phyloP scores from a whole-genome alignment of 768 basidiomycete genomes.

The Hypholoma fasciculare region DNA sequence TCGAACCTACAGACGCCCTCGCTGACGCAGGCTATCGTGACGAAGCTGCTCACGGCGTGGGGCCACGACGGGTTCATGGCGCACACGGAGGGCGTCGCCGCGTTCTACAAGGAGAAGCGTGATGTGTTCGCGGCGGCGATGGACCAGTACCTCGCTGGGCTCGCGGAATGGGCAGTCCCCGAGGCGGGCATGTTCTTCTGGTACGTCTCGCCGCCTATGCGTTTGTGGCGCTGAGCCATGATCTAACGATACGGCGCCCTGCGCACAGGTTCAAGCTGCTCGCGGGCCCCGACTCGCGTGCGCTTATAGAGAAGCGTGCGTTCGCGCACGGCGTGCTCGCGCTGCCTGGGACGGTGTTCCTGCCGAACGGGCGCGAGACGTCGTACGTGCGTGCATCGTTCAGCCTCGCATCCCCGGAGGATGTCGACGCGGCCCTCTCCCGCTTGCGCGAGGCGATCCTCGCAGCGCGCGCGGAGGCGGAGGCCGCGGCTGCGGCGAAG shows the following conservation, averaged over 20 bases:
- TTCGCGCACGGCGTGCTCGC: slow-evolving; percentile 85
- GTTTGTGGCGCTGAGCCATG: slow-evolving; percentile 6
- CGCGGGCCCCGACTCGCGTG: slow-evolving; percentile 60
- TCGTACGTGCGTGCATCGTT: slow-evolving; percentile 84
- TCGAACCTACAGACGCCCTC: slow-evolving; percentile 69
- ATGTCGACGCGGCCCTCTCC: slow-evolving; percentile 73
- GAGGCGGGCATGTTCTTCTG: slow-evolving; percentile 92
- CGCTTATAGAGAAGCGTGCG: slow-evolving; percentile 72
- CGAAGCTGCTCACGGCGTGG: slow-evolving; percentile 65
- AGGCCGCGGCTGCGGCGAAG: too few species aligned
- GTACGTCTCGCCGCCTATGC: slow-evolving; percentile 36
- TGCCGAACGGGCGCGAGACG: slow-evolving; percentile 68
- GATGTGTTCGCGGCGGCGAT: slow-evolving; percentile 79
- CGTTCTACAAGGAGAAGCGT: slow-evolving; percentile 72
- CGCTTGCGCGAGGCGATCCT: slow-evolving; percentile 49
- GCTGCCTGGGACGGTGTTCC: slow-evolving; percentile 82
- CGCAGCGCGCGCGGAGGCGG: slow-evolving; percentile 18
- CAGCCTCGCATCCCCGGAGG: slow-evolving; percentile 62
- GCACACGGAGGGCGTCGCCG: slow-evolving; percentile 70
- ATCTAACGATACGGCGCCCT: not conserved
- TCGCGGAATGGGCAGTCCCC: slow-evolving; percentile 73
- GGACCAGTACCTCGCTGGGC: slow-evolving; percentile 70
- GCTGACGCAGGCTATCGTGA: slow-evolving; percentile 62
- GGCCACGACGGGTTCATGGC: slow-evolving; percentile 72
- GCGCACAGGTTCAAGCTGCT: slow-evolving; percentile 69